These are phyloP conservation scores for Pythium periplocum DNA, from an alignment of 352 stramenopile genomes.

Conservation along the genomic window DNA sequence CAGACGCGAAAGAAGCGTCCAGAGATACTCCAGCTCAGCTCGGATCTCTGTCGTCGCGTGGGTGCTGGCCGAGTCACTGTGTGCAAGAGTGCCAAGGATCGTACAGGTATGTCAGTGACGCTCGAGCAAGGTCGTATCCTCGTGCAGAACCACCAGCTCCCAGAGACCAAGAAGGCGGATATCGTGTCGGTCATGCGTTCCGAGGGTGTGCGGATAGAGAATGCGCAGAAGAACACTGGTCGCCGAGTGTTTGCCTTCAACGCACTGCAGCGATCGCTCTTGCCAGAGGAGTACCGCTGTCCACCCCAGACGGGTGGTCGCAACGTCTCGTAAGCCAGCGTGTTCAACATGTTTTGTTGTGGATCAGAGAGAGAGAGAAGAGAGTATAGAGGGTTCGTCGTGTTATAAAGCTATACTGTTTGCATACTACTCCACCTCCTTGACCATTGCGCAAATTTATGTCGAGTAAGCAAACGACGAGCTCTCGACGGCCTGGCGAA, in stretches of 20 bases:
- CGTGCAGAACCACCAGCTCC: constrained; percentile 68
- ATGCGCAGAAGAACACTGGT: constrained; percentile 81
- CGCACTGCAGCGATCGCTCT: constrained; percentile 69
- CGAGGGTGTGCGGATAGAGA: constrained; percentile 82
- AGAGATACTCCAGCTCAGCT: constrained; percentile 82
- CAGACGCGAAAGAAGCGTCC: constrained; percentile 79
- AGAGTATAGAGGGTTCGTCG: not conserved
- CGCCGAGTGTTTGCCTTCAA: constrained; percentile 84
- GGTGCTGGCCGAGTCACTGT: constrained; percentile 90
- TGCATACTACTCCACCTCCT: too few species aligned
- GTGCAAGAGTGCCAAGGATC: constrained; percentile 98
- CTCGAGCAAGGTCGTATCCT: constrained; percentile 91
- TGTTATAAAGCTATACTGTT: too few species aligned
- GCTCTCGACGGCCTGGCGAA: constrained; percentile 75
- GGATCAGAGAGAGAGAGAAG: not conserved
- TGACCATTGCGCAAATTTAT: constrained; percentile 6
- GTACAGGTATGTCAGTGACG: constrained; percentile 96
- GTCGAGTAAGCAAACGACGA: constrained; percentile 55
- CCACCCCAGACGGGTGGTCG: constrained; percentile 68
- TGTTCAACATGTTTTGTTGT: not conserved
- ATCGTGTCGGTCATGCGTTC: constrained; percentile 83
- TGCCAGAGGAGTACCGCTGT: constrained; percentile 82
- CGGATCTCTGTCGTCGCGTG: constrained; percentile 75
- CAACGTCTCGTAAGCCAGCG: constrained; percentile 59
- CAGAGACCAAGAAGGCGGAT: constrained; percentile 62